Base-by-base conservation (phyloP, 139 green algal species). In the Micromonas pusilla region DNA sequence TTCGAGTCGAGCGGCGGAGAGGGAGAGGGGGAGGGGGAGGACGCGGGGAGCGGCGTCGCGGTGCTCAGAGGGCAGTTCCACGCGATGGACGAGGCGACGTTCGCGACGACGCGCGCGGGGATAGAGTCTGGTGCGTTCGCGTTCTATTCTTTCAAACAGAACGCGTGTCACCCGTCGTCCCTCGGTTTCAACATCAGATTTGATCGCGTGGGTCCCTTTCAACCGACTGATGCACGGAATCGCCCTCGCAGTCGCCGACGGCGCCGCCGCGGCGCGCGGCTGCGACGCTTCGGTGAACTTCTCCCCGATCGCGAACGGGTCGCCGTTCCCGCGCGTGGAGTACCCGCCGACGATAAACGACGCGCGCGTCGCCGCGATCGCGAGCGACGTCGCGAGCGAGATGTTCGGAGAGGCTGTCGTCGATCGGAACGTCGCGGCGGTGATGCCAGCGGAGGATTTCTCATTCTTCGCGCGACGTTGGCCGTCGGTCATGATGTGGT, bases 311-410 rank as follows among this genome's bases (percentile, higher is more conserved):
- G 88, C 45, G 87, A 85, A 25, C 26, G 65, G 38, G 4, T 5
- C 3, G 26, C 13, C 36, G n/a, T 4, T 52, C 13, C 52, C 25
- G 1, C 23, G 68, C 25, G 37, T 38, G 2, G 26, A 30, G 2
- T 95, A 96, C 81, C 89, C 92, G 4, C 90, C 92, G 9, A 89
- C 86, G 0, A 82, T 94, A 6, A 96, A 97, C 78, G 86, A 97
- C 74, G 57, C 32, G 31, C 20, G 52, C 16, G 73, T 34, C 2
- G 25, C 73, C 28, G 57, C 34, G n/a, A 16, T 63, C 1, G 73
- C 57, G 73, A 39, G 21, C 5, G 6, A 16, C 9, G 60, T 72
- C 32, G 73, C 73, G 32, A n/a, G 19, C 16, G 25, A 63, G 4
- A 60, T 79, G 62, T 63, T 79, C 60, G 73, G 9, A 19, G 57